Base-by-base conservation (phyloP, 805 yeast genomes). In the Lachancea quebecensis region DNA sequence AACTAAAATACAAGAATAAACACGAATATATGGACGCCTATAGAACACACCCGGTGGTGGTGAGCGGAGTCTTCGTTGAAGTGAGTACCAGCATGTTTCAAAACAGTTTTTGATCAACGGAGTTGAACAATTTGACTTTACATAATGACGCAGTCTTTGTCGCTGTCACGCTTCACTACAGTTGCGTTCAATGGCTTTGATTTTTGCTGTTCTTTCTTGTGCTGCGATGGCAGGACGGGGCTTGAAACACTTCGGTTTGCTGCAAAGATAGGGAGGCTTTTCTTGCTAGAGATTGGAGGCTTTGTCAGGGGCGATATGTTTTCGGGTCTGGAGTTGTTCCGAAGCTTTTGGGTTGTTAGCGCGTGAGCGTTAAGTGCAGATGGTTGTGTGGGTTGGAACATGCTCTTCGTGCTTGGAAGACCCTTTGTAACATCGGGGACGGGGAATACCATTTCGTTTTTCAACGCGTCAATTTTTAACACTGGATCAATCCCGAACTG, bases 401-500 rank as follows among this genome's bases (percentile, higher is more conserved):
- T 10, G 17, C 35, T 31, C n/a, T 11, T 40, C 27, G 50, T 42
- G 35, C 31, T 39, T 18, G 50, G 42, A 3, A 33, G 34, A 17
- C 39, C 39, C 39, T 49, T 42, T 9, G 41, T 34, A 14, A 49
- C 14, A 29, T 48, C 48, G 9, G 62, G 63, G 8, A 55, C 45
- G 6, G 62, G 59, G 37, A 57, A 48, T 15, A 48, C 47, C n/a
- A 57, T 30, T 8, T 46, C 51, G 25, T 50, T 54, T n/a, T 50
- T 34, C 11, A 34, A 12, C 4, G 38, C 43, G 16, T 64, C 65
- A n/a, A 63, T 47, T 37, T 59, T 61, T 10, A 68, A 50, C 6
- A 67, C 58, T 6, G 73, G 73, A 44, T 71, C 74, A 18, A 66
- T 59, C 27, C 73, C 74, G 38, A 60, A 66, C 35, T 80, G 82